Conservation (phyloP, 805 yeast species). For the Lachancea kluyveri region DNA sequence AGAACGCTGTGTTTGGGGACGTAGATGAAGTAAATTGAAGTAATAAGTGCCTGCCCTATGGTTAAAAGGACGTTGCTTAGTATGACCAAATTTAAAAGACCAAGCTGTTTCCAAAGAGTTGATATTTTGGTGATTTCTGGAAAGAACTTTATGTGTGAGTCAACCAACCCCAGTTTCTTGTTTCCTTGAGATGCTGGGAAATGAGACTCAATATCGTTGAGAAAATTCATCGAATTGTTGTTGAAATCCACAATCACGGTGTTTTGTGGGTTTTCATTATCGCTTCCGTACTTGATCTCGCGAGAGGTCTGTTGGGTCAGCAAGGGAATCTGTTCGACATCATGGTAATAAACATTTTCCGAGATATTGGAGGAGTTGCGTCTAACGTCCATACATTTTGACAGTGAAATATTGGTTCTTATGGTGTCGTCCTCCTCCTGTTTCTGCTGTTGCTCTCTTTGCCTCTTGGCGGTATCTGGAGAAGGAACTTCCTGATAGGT, state of each 20-base stretch:
- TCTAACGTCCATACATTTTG: slow-evolving; percentile 34
- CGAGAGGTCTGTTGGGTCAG: not conserved
- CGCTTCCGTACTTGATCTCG: slow-evolving; percentile 3
- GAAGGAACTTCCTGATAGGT: slow-evolving; percentile 22
- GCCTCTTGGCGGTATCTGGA: slow-evolving; percentile 5
- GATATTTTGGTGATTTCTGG: slow-evolving; percentile 9
- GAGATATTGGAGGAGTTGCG: slow-evolving; percentile 30
- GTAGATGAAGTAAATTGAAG: slow-evolving; percentile 37
- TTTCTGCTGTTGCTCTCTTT: slow-evolving; percentile 1
- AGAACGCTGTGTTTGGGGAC: slow-evolving; percentile 32
- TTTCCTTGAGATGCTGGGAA: slow-evolving; percentile 1
- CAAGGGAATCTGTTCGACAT: not conserved
- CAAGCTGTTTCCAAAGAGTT: slow-evolving; percentile 10
- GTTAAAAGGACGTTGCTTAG: slow-evolving; percentile 16
- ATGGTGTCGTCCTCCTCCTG: slow-evolving; percentile 16
- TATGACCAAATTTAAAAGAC: slow-evolving; percentile 11
- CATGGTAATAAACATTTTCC: slow-evolving; percentile 22
- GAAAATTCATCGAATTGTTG: slow-evolving; percentile 11
- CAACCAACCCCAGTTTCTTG: slow-evolving; percentile 1
- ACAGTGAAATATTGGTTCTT: slow-evolving; percentile 30
- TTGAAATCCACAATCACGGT: slow-evolving; percentile 11
- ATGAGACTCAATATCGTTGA: slow-evolving; percentile 8
- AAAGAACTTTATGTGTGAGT: slow-evolving; percentile 8
- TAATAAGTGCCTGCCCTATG: slow-evolving; percentile 31
- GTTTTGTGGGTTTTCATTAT: slow-evolving; percentile 4